Conservation (phyloP, 345 rosid species). For the Schrenkiella parvula region DNA sequence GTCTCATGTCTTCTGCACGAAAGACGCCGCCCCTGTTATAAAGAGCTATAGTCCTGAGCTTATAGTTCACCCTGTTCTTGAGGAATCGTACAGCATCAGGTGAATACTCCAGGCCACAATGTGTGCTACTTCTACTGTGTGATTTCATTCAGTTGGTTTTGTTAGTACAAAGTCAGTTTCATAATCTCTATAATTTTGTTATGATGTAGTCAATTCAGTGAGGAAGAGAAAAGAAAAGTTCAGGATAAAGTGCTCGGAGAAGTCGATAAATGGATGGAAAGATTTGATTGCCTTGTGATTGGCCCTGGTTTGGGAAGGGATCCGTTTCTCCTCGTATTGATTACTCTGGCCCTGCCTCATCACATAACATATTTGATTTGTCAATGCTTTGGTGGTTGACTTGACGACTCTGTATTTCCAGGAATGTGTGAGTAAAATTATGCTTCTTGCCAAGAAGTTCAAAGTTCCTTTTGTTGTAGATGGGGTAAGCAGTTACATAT, state of each 20-base stretch:
- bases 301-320: conserved; percentile 99
- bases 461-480: conserved; percentile 82
- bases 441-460: conserved; percentile 61
- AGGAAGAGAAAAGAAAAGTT: conserved; percentile 44
- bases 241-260: conserved; percentile 62
- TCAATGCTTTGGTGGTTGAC: not conserved
- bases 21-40: conserved; percentile 91
- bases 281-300: conserved; percentile 91
- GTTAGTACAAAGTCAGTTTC: not conserved
- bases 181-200: not conserved
- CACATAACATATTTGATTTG: not conserved
- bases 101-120: conserved; percentile 19
- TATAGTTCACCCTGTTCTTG: conserved; percentile 87
- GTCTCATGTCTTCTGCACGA: conserved; percentile 95
- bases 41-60: conserved; percentile 97
- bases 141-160: not conserved
- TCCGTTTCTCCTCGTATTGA: conserved; percentile 69
- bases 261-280: conserved; percentile 86
- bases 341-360: conserved; percentile 8
- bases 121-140: not conserved
- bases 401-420: conserved; percentile 16
- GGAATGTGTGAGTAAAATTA: conserved; percentile 77
- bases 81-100: conserved; percentile 79
- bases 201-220: conserved; percentile 38
- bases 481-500: conserved; percentile 53